Evolutionary conservation across 2,329 filamentous ascomycete species (phyloP).

Genomic region (Bipolaris sorokiniana): DNA sequence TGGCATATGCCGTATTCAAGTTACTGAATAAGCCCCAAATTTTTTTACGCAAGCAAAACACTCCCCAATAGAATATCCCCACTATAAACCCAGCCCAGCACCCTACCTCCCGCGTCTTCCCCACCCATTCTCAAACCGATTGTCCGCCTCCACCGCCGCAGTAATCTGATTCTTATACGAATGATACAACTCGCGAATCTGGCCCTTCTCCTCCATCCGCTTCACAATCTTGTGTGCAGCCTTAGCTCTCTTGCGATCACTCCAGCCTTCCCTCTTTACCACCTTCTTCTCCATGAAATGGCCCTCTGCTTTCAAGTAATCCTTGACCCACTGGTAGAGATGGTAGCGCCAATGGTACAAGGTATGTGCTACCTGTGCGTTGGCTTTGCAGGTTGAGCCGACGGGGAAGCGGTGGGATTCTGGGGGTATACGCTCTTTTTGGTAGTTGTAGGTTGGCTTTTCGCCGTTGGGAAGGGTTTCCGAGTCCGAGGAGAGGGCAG

Average conservation of each 20-base stretch:
- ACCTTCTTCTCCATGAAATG: slow-evolving; percentile 65
- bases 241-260: slow-evolving; percentile 63
- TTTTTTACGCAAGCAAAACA: neutral
- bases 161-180: slow-evolving; percentile 68
- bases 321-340: slow-evolving; percentile 74
- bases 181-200: slow-evolving; percentile 66
- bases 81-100: neutral
- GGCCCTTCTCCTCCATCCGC: slow-evolving; percentile 64
- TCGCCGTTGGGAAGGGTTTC: slow-evolving; percentile 30
- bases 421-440: slow-evolving; percentile 37
- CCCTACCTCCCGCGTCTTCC: slow-evolving; percentile 1
- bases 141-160: slow-evolving; percentile 39
- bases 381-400: slow-evolving; percentile 60
- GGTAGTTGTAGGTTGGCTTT: slow-evolving; percentile 32
- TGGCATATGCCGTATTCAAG: neutral
- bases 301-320: slow-evolving; percentile 64
- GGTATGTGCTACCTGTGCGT: slow-evolving; percentile 72
- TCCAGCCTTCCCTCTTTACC: slow-evolving; percentile 66
- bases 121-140: slow-evolving; percentile 19
- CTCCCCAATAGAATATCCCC: neutral
- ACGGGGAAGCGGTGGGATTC: slow-evolving; percentile 39
- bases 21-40: neutral
- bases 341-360: slow-evolving; percentile 78
- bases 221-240: slow-evolving; percentile 69
- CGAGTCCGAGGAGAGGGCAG: slow-evolving; percentile 28